These are phyloP conservation scores for Penicillium sp. DNA, from an alignment of 2,329 filamentous ascomycete genomes.

Conservation along the genomic window DNA sequence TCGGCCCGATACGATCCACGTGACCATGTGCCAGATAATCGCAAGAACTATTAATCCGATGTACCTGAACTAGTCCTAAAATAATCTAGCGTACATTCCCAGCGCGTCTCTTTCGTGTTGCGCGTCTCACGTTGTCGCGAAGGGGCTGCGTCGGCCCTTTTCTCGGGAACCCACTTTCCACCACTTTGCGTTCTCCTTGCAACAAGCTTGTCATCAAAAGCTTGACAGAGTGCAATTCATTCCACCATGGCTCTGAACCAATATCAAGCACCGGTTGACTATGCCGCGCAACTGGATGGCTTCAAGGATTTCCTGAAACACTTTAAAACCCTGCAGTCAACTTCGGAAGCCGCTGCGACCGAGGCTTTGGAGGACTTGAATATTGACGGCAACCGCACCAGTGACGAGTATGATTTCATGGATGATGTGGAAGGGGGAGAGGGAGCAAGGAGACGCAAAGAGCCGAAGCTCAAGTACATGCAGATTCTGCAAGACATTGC, in stretches of 20 bases:
- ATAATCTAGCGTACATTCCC: conserved; percentile 5
- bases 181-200: conserved; percentile 17
- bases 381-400: conserved; percentile 80
- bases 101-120: conserved; percentile 12
- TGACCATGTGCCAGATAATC: conserved; percentile 1
- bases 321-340: conserved; percentile 74
- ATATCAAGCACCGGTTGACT: conserved; percentile 76
- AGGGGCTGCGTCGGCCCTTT: conserved; percentile 14
- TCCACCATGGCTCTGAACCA: conserved; percentile 77
- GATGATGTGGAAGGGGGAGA: conserved; percentile 65
- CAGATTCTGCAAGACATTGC: conserved; percentile 82
- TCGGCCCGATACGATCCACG: conserved; percentile 3
- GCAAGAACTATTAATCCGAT: conserved; percentile 1
- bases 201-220: conserved; percentile 14
- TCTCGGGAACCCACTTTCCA: conserved; percentile 19
- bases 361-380: conserved; percentile 81
- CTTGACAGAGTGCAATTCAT: conserved; percentile 16
- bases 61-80: conserved; percentile 1
- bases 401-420: conserved; percentile 91
- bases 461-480: conserved; percentile 81
- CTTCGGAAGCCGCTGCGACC: conserved; percentile 65
- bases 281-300: conserved; percentile 73
- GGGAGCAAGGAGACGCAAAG: conserved; percentile 50
- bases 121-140: conserved; percentile 7
- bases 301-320: conserved; percentile 84